phyloP scores from a whole-genome alignment of 768 basidiomycete genomes.

The Paxillus rubicundulus region DNA sequence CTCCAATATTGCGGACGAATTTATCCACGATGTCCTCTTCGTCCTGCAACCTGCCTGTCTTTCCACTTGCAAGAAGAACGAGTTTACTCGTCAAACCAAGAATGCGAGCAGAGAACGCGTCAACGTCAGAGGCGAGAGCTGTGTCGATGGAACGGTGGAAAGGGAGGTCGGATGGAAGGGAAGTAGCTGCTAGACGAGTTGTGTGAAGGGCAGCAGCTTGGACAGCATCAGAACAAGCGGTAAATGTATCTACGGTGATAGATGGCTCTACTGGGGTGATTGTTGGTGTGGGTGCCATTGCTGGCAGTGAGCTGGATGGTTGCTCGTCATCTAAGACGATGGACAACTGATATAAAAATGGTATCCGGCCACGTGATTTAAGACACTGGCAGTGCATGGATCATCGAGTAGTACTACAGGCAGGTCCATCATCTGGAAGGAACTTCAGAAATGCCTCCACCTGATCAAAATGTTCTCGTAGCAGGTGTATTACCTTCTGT shows the following conservation, averaged over 20 bases:
- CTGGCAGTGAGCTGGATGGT: background rate
- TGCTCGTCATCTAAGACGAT: background rate
- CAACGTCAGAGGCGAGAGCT: constrained; percentile 65
- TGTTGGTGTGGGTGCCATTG: constrained; percentile 14
- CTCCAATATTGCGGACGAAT: constrained; percentile 76
- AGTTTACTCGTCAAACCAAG: constrained; percentile 66
- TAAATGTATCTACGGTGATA: constrained; percentile 38
- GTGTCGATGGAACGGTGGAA: constrained; percentile 88
- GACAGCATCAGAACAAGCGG: constrained; percentile 52
- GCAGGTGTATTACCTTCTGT: background rate
- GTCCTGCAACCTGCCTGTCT: constrained; percentile 41
- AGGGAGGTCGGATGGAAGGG: constrained; percentile 72
- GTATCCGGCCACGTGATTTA: constrained; percentile 10
- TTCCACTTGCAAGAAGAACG: constrained; percentile 48
- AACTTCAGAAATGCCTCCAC: too few species aligned
- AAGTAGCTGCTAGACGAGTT: constrained; percentile 55
- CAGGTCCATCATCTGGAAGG: too few species aligned
- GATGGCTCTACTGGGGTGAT: background rate
- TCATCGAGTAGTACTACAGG: too few species aligned
- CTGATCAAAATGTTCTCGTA: too few species aligned
- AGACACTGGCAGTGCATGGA: too few species aligned
- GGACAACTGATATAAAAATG: constrained; percentile 1
- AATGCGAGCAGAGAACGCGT: constrained; percentile 63
- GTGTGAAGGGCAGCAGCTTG: constrained; percentile 62
- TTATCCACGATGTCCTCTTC: constrained; percentile 85